Evolutionary conservation across 129 eudicot species (phyloP).

Genomic region (Mikania micrantha): DNA sequence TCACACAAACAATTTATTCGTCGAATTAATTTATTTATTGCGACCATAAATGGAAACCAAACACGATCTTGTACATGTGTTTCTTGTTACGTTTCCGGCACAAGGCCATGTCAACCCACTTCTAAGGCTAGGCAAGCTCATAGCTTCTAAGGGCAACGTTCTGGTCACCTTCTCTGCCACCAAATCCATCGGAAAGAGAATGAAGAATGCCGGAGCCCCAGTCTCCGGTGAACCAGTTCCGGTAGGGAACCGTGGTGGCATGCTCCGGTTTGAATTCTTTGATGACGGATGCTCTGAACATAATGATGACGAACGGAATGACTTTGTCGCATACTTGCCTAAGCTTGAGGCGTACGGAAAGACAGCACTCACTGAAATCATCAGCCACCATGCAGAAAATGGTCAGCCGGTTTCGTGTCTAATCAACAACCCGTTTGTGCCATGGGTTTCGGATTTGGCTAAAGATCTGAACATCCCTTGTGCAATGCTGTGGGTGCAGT

Average conservation of each 20-base stretch:
- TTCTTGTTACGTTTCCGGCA: conserved; percentile 21
- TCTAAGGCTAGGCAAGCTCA: conserved; percentile 27
- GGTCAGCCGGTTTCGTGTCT: conserved; percentile 61
- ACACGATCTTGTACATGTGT: conserved; percentile 13
- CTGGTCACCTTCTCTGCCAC: conserved; percentile 32
- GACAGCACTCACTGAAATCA: conserved; percentile 17
- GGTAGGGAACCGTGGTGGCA: conserved; percentile 39
- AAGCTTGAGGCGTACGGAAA: conserved; percentile 49
- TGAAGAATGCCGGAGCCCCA: conserved; percentile 22
- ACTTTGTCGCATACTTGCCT: conserved; percentile 24
- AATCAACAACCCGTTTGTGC: conserved; percentile 59
- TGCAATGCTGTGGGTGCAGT: conserved; percentile 81
- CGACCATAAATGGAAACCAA: background rate
- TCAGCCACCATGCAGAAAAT: conserved; percentile 24
- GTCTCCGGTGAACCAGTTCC: conserved; percentile 38
- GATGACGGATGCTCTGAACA: conserved; percentile 44
- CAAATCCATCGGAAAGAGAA: conserved; percentile 18
- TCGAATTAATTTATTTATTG: too few species aligned
- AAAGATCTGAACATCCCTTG: conserved; percentile 41
- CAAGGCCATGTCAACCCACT: conserved; percentile 39
- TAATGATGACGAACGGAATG: conserved; percentile 20
- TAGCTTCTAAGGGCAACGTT: conserved; percentile 28
- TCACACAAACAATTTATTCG: too few species aligned
- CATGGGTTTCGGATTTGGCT: conserved; percentile 73
- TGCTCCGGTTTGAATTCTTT: conserved; percentile 65